Percentiles rank a stretch among this genome's conserved stretches.
Conservation (phyloP, 805 yeast genomes). For the Yamadazyma phyllophila region DNA sequence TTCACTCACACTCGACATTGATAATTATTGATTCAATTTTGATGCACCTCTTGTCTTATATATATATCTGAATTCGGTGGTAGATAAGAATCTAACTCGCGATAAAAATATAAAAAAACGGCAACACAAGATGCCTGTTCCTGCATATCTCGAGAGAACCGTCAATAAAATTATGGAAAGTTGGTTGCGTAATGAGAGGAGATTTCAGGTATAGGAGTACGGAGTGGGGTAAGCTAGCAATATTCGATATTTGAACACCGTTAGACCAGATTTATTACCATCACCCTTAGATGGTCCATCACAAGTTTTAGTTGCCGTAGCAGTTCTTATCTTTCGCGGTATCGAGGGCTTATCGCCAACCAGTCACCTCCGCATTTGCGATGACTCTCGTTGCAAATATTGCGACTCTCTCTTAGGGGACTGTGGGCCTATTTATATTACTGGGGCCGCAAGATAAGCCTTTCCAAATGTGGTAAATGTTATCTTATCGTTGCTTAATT, state of each 20-base stretch:
- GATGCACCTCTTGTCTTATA: neutral
- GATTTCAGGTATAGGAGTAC: too few species aligned
- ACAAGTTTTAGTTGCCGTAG: too few species aligned
- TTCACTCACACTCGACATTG: neutral
- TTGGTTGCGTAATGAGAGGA: too few species aligned
- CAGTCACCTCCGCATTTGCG: neutral
- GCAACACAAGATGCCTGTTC: neutral
- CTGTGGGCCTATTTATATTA: constrained; percentile 6
- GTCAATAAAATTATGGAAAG: too few species aligned
- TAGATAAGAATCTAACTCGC: neutral
- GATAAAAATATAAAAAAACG: constrained; percentile 1
- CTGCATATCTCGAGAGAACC: neutral
- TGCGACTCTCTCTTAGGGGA: constrained; percentile 17
- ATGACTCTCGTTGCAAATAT: constrained; percentile 17
- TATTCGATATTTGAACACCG: too few species aligned
- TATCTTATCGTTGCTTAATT: too few species aligned
- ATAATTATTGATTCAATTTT: neutral
- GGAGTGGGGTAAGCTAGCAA: too few species aligned
- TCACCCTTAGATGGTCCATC: too few species aligned
- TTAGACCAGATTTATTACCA: too few species aligned
- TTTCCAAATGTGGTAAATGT: too few species aligned
- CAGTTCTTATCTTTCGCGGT: too few species aligned
- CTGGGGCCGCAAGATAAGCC: neutral
- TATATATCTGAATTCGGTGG: neutral
- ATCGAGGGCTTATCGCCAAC: constrained; percentile 1